Evolutionary conservation across 2,329 filamentous ascomycete genomes (phyloP).

Genomic region (Paraconiothyrium brasiliense): DNA sequence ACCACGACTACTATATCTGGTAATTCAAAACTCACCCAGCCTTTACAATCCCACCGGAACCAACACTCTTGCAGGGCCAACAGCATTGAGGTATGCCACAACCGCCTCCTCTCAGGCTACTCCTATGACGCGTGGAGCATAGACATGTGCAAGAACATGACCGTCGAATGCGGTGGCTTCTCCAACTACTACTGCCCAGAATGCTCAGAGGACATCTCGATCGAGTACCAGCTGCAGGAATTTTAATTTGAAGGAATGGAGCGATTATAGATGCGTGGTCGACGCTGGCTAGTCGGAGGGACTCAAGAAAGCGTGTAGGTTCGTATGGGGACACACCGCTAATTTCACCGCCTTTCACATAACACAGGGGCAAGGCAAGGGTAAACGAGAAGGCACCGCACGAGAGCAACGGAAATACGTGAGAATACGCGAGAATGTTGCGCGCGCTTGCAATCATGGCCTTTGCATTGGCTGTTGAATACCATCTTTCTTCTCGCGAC

Average conservation of each 20-base stretch:
- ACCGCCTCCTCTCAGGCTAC: constrained; percentile 56
- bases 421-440: not conserved
- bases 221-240: constrained; percentile 56
- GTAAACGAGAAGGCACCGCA: not conserved
- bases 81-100: constrained; percentile 56
- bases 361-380: not conserved
- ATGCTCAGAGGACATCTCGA: constrained; percentile 54
- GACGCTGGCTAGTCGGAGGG: constrained; percentile 9
- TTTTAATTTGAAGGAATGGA: constrained; percentile 22
- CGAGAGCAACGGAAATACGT: not conserved
- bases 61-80: constrained; percentile 43
- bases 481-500: constrained; percentile 1
- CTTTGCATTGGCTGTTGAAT: constrained; percentile 6
- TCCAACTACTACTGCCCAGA: constrained; percentile 56
- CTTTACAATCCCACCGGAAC: not conserved
- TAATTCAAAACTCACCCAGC: constrained; percentile 16
- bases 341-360: not conserved
- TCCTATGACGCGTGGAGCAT: constrained; percentile 59
- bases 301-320: not conserved
- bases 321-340: constrained; percentile 20
- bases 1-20: constrained; percentile 60
- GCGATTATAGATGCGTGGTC: constrained; percentile 4
- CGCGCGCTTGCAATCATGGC: not conserved
- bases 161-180: constrained; percentile 53
- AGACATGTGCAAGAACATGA: constrained; percentile 58